A percentile compares a stretch with the other conserved stretches of the same genome.
Evolutionary conservation across 148 eudicot genomes (phyloP).

Genomic region (Diospyros lotus): DNA sequence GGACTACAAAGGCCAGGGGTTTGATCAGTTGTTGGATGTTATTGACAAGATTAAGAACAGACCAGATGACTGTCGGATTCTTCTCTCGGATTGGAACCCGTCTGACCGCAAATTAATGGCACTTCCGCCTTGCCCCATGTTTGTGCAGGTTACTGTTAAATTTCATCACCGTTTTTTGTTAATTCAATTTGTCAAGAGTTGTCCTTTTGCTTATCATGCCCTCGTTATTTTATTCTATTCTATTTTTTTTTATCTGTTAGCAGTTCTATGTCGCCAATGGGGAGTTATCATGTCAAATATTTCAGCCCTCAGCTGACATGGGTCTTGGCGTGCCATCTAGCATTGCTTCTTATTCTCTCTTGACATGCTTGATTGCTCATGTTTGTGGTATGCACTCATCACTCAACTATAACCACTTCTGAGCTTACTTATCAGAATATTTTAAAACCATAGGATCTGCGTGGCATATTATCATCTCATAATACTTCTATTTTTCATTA

Average conservation of each 20-base stretch:
- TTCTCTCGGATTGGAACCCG: conserved; percentile 93
- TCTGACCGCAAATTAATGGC: conserved; percentile 75
- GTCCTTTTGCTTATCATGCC: background rate
- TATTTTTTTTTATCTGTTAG: background rate
- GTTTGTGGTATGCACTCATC: conserved; percentile 16
- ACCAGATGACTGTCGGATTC: conserved; percentile 72
- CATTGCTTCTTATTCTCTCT: conserved; percentile 20
- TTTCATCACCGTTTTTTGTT: background rate
- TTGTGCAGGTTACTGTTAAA: conserved; percentile 48
- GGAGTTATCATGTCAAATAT: conserved; percentile 23
- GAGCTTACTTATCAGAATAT: background rate
- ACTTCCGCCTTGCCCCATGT: conserved; percentile 84
- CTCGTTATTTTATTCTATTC: background rate
- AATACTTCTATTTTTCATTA: background rate
- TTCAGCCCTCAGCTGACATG: conserved; percentile 18
- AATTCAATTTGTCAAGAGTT: background rate
- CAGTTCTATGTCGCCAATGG: conserved; percentile 21
- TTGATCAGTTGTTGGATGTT: conserved; percentile 75
- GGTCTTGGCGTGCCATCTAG: conserved; percentile 34
- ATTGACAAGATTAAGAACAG: conserved; percentile 69
- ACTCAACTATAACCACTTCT: background rate
- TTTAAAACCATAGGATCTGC: background rate
- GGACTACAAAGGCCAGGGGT: conserved; percentile 76
- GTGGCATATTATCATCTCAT: background rate
- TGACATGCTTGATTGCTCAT: conserved; percentile 24